A percentile compares a stretch with the other conserved stretches of the same genome.
phyloP scores from a whole-genome alignment of 768 basidiomycete species.

The Boletus pseudopeckii region DNA sequence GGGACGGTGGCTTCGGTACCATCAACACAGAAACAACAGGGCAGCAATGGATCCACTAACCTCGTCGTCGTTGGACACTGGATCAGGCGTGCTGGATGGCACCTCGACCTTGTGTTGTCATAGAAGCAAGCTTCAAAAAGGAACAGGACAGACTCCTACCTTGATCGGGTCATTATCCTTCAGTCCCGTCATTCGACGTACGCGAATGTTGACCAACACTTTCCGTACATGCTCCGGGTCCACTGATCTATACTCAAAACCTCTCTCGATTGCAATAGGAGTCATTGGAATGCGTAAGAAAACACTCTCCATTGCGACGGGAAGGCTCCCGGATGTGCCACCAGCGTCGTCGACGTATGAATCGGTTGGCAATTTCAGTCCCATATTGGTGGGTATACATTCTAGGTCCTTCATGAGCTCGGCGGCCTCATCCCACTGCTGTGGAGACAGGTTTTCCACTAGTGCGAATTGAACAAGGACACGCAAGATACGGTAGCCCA shows the following conservation, averaged over 20 bases:
- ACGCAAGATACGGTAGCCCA: constrained; percentile 54
- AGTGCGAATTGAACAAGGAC: constrained; percentile 74
- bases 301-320: not conserved
- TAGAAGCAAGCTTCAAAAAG: not conserved
- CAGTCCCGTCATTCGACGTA: constrained; percentile 37
- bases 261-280: not conserved
- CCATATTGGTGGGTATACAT: constrained; percentile 73
- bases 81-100: not conserved
- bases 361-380: constrained; percentile 65
- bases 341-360: constrained; percentile 80
- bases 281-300: no score
- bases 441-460: constrained; percentile 49
- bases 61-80: no score
- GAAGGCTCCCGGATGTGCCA: constrained; percentile 42
- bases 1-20: no score
- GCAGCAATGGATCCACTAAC: no score
- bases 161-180: not conserved
- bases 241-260: not conserved
- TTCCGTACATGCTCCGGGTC: not conserved
- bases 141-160: constrained; percentile 3
- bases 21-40: no score
- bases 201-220: not conserved
- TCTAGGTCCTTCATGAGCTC: constrained; percentile 46
- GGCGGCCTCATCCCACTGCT: constrained; percentile 55
- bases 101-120: not conserved